phyloP scores from a whole-genome alignment of 768 basidiomycete species.

The Termitomyces heimii region DNA sequence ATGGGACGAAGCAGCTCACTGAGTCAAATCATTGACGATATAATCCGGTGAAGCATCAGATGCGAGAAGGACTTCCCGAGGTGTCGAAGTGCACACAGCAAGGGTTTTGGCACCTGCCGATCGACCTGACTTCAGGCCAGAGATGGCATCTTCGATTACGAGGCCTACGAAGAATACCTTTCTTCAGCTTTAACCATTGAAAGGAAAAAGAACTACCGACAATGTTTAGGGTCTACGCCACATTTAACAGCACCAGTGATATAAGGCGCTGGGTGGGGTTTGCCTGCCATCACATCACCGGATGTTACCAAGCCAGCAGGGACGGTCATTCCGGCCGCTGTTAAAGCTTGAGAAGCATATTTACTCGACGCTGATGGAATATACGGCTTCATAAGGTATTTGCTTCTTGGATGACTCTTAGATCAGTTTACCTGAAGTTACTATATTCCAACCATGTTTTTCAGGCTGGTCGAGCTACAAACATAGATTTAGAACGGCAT shows the following conservation, averaged over 20 bases:
- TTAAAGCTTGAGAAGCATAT: conserved; percentile 64
- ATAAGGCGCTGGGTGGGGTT: conserved; percentile 89
- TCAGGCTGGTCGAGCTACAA: conserved; percentile 24
- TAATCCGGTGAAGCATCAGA: conserved; percentile 55
- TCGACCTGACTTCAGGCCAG: conserved; percentile 69
- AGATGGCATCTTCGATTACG: conserved; percentile 88
- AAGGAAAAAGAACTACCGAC: conserved; percentile 26
- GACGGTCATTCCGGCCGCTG: conserved; percentile 52
- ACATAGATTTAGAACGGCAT: neutral
- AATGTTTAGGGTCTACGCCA: conserved; percentile 49
- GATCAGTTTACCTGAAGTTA: conserved; percentile 58
- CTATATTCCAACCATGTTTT: conserved; percentile 68
- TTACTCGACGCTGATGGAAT: conserved; percentile 55
- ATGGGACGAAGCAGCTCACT: conserved; percentile 31
- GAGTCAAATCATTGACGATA: conserved; percentile 63
- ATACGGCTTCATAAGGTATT: neutral
- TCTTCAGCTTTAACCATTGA: neutral
- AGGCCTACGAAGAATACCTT: conserved; percentile 46
- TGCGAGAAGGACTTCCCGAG: conserved; percentile 43
- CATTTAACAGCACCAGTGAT: conserved; percentile 65
- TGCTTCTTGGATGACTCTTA: neutral
- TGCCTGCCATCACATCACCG: conserved; percentile 65
- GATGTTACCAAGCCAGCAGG: conserved; percentile 70
- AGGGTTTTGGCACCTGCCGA: conserved; percentile 73
- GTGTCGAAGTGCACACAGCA: conserved; percentile 81